Conservation (phyloP, 2,329 filamentous ascomycete genomes). For the Hymenoscyphus fraxineus region DNA sequence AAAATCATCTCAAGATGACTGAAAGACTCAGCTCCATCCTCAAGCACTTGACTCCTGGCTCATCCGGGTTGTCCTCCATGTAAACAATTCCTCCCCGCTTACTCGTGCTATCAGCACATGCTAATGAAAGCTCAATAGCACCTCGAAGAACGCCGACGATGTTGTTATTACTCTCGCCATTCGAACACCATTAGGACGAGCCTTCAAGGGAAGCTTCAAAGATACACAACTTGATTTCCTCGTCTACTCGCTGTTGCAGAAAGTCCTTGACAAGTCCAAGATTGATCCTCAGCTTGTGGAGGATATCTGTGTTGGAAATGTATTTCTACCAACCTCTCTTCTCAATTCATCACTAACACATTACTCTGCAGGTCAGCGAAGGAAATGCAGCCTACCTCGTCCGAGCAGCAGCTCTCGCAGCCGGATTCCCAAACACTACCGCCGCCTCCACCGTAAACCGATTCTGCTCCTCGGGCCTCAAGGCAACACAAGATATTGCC, state of each 20-base stretch:
- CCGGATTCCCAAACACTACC: conserved; percentile 79
- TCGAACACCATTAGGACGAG: conserved; percentile 86
- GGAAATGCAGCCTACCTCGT: conserved; percentile 92
- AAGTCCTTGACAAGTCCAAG: conserved; percentile 67
- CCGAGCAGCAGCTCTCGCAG: conserved; percentile 82
- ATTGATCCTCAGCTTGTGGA: conserved; percentile 78
- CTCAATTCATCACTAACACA: conserved; percentile 1
- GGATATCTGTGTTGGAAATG: conserved; percentile 91
- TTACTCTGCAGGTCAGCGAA: conserved; percentile 53
- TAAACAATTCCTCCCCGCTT: conserved; percentile 46
- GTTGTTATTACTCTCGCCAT: conserved; percentile 92
- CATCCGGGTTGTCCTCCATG: conserved; percentile 71
- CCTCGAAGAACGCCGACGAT: conserved; percentile 90
- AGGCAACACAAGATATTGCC: conserved; percentile 87
- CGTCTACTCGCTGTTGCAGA: conserved; percentile 75
- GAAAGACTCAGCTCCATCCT: conserved; percentile 86
- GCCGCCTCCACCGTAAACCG: conserved; percentile 84
- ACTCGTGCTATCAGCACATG: conserved; percentile 18
- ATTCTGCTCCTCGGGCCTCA: conserved; percentile 89
- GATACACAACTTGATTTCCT: conserved; percentile 88
- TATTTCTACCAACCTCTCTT: conserved; percentile 40
- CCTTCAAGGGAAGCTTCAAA: conserved; percentile 88
- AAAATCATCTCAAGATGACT: conserved; percentile 58
- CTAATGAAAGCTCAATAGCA: conserved; percentile 49
- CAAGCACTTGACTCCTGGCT: conserved; percentile 75